Conservation (phyloP, 2,329 filamentous ascomycete genomes). For the Cladosporium sphaerospermum region DNA sequence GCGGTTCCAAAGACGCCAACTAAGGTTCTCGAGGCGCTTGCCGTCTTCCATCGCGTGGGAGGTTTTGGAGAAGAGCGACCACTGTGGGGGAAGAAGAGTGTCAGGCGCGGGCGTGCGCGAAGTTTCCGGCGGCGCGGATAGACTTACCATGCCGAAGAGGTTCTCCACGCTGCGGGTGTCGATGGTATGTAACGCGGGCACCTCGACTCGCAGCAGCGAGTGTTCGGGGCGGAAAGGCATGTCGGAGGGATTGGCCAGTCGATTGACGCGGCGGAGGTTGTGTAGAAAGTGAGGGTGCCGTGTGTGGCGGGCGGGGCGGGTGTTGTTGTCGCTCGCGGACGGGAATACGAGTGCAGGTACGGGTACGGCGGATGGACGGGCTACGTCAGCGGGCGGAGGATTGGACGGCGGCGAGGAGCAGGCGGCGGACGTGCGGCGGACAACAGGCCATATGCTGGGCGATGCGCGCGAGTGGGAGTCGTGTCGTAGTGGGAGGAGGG, state of each 20-base stretch:
- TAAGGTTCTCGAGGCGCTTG: constrained; percentile 85
- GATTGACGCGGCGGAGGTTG: too few relatives aligned
- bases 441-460: not conserved
- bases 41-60: constrained; percentile 92
- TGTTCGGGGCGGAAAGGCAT: constrained; percentile 84
- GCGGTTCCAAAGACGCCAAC: constrained; percentile 90
- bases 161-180: constrained; percentile 90
- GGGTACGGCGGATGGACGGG: not conserved
- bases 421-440: not conserved
- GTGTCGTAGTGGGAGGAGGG: too few relatives aligned
- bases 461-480: too few relatives aligned
- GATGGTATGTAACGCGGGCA: constrained; percentile 86
- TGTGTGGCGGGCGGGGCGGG: constrained; percentile 5
- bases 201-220: constrained; percentile 85
- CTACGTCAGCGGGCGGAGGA: constrained; percentile 7
- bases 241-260: constrained; percentile 17
- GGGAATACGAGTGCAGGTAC: not conserved
- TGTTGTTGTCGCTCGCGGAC: constrained; percentile 1
- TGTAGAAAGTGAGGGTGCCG: not conserved
- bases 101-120: not conserved
- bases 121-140: not conserved
- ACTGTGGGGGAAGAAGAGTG: constrained; percentile 19
- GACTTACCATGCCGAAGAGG: constrained; percentile 70
- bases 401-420: not conserved
- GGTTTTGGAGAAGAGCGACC: constrained; percentile 83